Evolutionary conservation across 768 basidiomycete genomes (phyloP).

Genomic region (Lactarius tabidus): DNA sequence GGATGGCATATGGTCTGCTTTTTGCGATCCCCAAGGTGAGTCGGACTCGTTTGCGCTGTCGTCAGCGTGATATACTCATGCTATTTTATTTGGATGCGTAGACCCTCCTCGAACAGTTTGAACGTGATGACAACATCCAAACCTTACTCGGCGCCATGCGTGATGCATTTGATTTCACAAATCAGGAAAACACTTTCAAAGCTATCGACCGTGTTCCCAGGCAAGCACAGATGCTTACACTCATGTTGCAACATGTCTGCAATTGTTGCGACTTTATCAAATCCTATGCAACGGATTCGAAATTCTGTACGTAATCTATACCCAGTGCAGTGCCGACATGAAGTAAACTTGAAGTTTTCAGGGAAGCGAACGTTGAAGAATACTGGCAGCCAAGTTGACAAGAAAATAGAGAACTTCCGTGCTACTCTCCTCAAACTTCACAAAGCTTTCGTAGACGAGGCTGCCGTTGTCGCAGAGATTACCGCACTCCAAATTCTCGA

Average conservation of each 20-base stretch:
- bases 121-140: neutral
- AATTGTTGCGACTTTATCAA: neutral
- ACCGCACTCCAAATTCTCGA: neutral
- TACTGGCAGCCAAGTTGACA: neutral
- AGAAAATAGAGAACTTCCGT: neutral
- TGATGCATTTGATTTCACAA: neutral
- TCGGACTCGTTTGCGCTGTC: neutral
- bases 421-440: neutral
- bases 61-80: neutral
- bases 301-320: neutral
- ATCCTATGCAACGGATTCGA: neutral
- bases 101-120: neutral
- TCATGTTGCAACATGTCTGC: neutral
- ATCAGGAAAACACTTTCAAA: neutral
- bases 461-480: neutral
- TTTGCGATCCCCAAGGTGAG: neutral
- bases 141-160: neutral
- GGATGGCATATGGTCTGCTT: neutral
- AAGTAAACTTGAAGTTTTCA: neutral
- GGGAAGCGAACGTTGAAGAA: neutral
- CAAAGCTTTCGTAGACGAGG: neutral
- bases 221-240: neutral
- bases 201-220: neutral
- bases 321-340: neutral
- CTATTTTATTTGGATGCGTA: neutral